Evolutionary conservation across 2,329 filamentous ascomycete species (phyloP), one percentile per base, ranked within the genome.

Genomic region (Fusarium stilboides): DNA sequence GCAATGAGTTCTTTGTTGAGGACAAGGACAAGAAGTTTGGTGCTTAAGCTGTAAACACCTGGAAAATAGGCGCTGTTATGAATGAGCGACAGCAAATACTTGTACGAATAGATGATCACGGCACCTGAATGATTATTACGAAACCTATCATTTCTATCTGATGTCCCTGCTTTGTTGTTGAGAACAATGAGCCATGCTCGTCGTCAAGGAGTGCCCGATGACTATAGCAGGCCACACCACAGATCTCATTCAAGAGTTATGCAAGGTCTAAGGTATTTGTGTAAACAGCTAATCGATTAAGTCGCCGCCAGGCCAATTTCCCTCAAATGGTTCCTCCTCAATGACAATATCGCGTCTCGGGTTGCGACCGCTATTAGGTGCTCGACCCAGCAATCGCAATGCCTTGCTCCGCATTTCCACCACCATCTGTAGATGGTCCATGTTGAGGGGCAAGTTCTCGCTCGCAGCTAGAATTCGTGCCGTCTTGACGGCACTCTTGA

Each of bases 1-100:
- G 93, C 61, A 88, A 81, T 8, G 92, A 94, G 9, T 77, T 94
- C 54, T 89, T 90, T 28, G 81, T 94, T 77, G 82, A 87, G 76
- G 92, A 94, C 79, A 94, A 93, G 84, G 83, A 89, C 8, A 79
- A 78, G 69, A 75, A 80, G 43, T 77, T 71, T 34, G 79, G 78
- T 14, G 37, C 42, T 31, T 71, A 20, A 68, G 33, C 17, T 40
- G n/a, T 46, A 47, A n/a, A n/a, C 28, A 14, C 22, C 26, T 24
- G 22, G 8, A 37, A 20, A 6, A 28, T 15, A 9, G 19, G 28
- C 19, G 17, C 15, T 42, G 19, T 34, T 7, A 26, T 5, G 19
- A 9, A 36, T 37, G 26, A 31, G 17, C 40, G 3, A 57, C 28
- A 22, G 20, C 19, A 52, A 40, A 7, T n/a, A 36, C 10, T 19